phyloP scores from a whole-genome alignment of 495 filamentous ascomycete species.

The Hypoxylon fragiforme region DNA sequence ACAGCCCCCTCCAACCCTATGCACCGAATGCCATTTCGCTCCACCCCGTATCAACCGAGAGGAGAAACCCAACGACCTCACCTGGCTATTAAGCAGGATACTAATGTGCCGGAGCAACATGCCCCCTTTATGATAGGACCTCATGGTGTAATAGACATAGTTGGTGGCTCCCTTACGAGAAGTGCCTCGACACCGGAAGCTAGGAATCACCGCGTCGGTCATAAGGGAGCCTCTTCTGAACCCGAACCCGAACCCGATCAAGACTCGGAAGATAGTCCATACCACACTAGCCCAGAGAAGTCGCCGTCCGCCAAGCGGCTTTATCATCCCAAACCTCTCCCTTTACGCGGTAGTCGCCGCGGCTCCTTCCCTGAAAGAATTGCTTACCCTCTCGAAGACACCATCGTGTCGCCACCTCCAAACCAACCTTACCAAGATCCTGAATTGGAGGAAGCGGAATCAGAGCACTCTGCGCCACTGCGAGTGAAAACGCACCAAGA shows the following conservation, averaged over 20 bases:
- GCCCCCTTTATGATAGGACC: slow-evolving; percentile 35
- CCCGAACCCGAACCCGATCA: slow-evolving; percentile 29
- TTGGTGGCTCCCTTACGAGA: slow-evolving; percentile 35
- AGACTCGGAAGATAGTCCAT: slow-evolving; percentile 34
- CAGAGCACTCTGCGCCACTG: slow-evolving; percentile 11
- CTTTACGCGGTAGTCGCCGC: slow-evolving; percentile 28
- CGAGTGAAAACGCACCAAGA: slow-evolving; percentile 25
- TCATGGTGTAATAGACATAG: slow-evolving; percentile 36
- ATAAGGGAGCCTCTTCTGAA: slow-evolving; percentile 24
- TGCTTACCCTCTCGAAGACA: slow-evolving; percentile 21
- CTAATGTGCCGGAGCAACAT: slow-evolving; percentile 19
- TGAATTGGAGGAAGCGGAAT: slow-evolving; percentile 22
- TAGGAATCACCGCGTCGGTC: slow-evolving; percentile 28
- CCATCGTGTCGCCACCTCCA: slow-evolving; percentile 19
- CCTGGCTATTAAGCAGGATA: slow-evolving; percentile 14
- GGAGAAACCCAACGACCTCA: slow-evolving; percentile 33
- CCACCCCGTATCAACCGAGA: slow-evolving; percentile 24
- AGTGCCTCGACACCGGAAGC: slow-evolving; percentile 40
- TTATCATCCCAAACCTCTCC: slow-evolving; percentile 28
- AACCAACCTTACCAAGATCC: slow-evolving; percentile 14
- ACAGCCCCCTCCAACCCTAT: no score
- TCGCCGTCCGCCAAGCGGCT: slow-evolving; percentile 37
- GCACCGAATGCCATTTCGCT: slow-evolving; percentile 29
- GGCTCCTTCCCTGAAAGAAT: slow-evolving; percentile 35
- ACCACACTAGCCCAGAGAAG: slow-evolving; percentile 38